Evolutionary conservation across 345 rosid species (phyloP).

Genomic region (Cardiospermum halicacabum): DNA sequence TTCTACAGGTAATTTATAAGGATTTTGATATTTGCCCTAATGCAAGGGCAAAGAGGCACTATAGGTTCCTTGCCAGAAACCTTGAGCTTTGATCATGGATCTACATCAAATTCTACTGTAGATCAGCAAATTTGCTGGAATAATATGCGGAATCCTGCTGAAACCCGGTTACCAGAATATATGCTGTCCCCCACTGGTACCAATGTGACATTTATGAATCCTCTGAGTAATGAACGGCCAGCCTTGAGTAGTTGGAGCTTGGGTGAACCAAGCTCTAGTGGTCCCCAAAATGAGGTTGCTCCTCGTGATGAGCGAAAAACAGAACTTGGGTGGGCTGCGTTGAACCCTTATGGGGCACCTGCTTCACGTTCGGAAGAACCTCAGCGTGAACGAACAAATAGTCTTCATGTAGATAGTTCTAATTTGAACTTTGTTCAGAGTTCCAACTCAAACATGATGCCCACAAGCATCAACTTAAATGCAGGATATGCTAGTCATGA

Average conservation of each 20-base stretch:
- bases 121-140: slow-evolving; percentile 70
- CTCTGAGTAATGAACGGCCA: slow-evolving; percentile 51
- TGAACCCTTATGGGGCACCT: slow-evolving; percentile 22
- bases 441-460: slow-evolving; percentile 28
- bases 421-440: slow-evolving; percentile 40
- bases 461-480: slow-evolving; percentile 54
- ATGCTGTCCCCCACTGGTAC: slow-evolving; percentile 40
- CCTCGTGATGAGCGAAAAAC: slow-evolving; percentile 37
- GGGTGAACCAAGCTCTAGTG: slow-evolving; percentile 53
- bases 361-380: slow-evolving; percentile 45
- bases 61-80: slow-evolving; percentile 70
- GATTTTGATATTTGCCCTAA: slow-evolving; percentile 32
- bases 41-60: slow-evolving; percentile 85
- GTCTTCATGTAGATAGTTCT: slow-evolving; percentile 27
- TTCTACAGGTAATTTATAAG: slow-evolving; percentile 10
- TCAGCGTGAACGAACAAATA: slow-evolving; percentile 26
- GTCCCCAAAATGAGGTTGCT: slow-evolving; percentile 35
- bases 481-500: slow-evolving; percentile 48
- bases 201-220: slow-evolving; percentile 28
- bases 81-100: slow-evolving; percentile 72
- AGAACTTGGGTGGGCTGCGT: slow-evolving; percentile 40
- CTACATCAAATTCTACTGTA: slow-evolving; percentile 53
- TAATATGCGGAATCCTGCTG: slow-evolving; percentile 45
- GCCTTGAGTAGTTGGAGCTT: slow-evolving; percentile 41
- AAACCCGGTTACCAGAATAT: slow-evolving; percentile 40